Evolutionary conservation across 805 yeast genomes (phyloP), one percentile per base, ranked within the genome.

Genomic region (Wickerhamomyces pijperi): DNA sequence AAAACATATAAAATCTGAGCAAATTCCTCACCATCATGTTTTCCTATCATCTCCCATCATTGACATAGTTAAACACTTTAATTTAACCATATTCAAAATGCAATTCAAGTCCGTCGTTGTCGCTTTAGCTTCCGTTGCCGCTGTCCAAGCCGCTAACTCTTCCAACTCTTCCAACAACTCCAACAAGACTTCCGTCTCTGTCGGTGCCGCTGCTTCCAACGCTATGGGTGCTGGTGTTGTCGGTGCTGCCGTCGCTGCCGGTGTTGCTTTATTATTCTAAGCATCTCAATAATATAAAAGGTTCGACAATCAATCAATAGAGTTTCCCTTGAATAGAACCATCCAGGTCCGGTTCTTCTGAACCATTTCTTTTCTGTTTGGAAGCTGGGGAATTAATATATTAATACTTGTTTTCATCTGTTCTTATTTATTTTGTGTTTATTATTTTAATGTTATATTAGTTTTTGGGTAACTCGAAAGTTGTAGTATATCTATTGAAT

Each of bases 181-280:
- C 42, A 64, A 64, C 59, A 56, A 59, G 50, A 56, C 65, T 46
- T 64, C 66, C 60, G 58, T 56, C 45, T 64, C 81, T 34, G 60
- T 68, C 46, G 62, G 61, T 51, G 71, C 67, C 53, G 78, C 73
- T 54, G 67, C 62, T 47, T 61, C 70, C 50, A 68, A 66, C 62
- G 70, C 73, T 47, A 67, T 72, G 59, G 77, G 78, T 65, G 82
- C 85, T 59, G 79, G 82, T 67, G 74, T 77, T 59, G 66, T 79
- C 55, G 88, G 86, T 74, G 87, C 83, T 55, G 84, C 79, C 60
- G 83, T 82, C 52, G 88, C 87, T 51, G 88, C 87, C 57, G 88
- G 85, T 72, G 78, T 79, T 46, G 70, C 68, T 55, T 63, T 64
- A 64, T 60, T 64, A 55, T 63, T 65, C 62, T 65, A 64, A 61